phyloP scores from a whole-genome alignment of 2,329 filamentous ascomycete species.

The Penicillium sclerotigenum region DNA sequence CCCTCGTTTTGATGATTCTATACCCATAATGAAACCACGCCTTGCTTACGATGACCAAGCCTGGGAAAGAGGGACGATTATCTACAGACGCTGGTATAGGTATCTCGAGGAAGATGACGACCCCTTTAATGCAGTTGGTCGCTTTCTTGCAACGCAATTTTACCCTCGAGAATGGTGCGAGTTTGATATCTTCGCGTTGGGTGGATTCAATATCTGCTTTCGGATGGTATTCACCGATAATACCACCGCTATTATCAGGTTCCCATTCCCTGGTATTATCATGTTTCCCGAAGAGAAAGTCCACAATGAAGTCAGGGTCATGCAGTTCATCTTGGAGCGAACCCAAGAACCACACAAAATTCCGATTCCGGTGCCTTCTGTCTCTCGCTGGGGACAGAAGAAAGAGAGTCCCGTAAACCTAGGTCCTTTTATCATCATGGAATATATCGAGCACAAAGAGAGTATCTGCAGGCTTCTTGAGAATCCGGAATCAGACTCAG shows the following conservation, averaged over 20 bases:
- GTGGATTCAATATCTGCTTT: conserved; percentile 24
- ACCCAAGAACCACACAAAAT: conserved; percentile 1
- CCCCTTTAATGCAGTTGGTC: not conserved
- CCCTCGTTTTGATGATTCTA: too few species aligned
- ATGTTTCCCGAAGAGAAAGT: conserved; percentile 29
- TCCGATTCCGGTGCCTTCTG: conserved; percentile 2
- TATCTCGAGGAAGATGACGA: not conserved
- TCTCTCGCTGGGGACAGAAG: not conserved
- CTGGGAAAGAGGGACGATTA: not conserved
- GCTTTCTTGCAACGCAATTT: not conserved
- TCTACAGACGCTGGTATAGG: not conserved
- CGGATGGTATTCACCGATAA: conserved; percentile 20
- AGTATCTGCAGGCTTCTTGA: not conserved
- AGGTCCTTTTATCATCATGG: not conserved
- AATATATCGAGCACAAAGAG: not conserved
- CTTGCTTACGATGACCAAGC: not conserved
- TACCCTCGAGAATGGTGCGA: not conserved
- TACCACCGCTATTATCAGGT: conserved; percentile 17
- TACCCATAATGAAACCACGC: not conserved
- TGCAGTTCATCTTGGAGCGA: conserved; percentile 7
- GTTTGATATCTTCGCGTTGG: too few species aligned
- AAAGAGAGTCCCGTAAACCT: not conserved
- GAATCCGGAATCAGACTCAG: too few species aligned
- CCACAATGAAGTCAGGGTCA: conserved; percentile 12
- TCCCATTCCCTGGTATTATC: conserved; percentile 15